Conservation (phyloP, 2,329 filamentous ascomycete species). For the Hymenoscyphus fructigenus region DNA sequence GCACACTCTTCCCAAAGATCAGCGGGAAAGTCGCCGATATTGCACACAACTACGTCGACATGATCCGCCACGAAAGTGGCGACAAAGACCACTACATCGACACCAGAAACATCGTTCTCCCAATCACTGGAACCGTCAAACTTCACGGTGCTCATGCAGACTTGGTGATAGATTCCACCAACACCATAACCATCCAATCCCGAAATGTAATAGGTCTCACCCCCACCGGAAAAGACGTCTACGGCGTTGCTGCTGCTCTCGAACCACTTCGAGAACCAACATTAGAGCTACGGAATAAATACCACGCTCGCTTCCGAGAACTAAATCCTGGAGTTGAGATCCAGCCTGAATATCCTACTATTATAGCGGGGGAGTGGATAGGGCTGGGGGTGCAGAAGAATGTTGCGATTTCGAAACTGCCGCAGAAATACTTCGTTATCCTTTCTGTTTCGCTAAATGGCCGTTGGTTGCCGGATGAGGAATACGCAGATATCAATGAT, state of each 20-base stretch:
- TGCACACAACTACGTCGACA: constrained; percentile 14
- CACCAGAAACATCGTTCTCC: background rate
- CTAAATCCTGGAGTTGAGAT: constrained; percentile 17
- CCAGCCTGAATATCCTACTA: constrained; percentile 17
- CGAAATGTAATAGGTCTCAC: constrained; percentile 21
- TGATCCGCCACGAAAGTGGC: background rate
- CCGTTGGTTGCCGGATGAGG: constrained; percentile 23
- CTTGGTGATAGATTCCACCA: constrained; percentile 20
- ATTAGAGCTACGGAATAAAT: constrained; percentile 12
- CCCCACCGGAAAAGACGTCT: constrained; percentile 11
- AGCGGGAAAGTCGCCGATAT: constrained; percentile 18
- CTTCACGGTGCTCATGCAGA: constrained; percentile 30
- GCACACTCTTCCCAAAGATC: constrained; percentile 27
- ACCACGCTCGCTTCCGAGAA: constrained; percentile 12
- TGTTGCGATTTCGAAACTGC: constrained; percentile 19
- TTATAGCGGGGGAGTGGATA: constrained; percentile 31
- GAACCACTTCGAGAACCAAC: constrained; percentile 11
- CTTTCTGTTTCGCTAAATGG: constrained; percentile 24
- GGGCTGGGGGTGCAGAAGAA: constrained; percentile 26
- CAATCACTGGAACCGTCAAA: constrained; percentile 28
- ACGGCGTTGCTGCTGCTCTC: constrained; percentile 16
- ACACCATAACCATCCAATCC: constrained; percentile 23
- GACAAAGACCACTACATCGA: background rate
- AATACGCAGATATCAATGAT: constrained; percentile 23
- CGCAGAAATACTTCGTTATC: constrained; percentile 27